phyloP scores from a whole-genome alignment of 2,329 filamentous ascomycete genomes.

The Trichoderma sp. region DNA sequence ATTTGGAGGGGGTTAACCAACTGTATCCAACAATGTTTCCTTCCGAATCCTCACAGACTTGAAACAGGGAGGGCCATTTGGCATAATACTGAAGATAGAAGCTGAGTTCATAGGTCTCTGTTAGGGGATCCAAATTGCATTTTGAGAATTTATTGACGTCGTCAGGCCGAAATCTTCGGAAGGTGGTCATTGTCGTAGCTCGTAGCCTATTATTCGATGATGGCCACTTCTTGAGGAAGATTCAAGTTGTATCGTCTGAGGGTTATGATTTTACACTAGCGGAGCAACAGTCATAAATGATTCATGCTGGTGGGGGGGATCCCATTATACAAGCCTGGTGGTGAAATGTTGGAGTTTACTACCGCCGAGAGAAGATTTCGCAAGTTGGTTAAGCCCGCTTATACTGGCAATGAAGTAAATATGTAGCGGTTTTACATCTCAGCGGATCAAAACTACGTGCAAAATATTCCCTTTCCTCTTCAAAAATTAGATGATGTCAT shows the following conservation, averaged over 20 bases:
- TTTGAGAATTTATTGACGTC: slow-evolving; percentile 89
- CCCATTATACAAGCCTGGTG: background rate
- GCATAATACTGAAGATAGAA: slow-evolving; percentile 97
- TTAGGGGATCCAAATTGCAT: slow-evolving; percentile 92
- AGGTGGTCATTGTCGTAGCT: slow-evolving; percentile 65
- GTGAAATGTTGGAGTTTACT: background rate
- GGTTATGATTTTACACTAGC: background rate
- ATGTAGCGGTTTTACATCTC: background rate
- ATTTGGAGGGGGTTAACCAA: slow-evolving; percentile 44
- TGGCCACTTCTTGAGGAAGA: background rate
- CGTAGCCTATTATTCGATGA: background rate
- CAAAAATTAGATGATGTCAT: background rate
- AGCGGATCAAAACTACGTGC: background rate
- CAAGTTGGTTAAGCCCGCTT: background rate
- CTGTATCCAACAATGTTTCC: slow-evolving; percentile 95
- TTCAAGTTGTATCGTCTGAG: background rate
- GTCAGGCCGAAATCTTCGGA: slow-evolving; percentile 78
- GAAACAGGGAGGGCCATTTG: slow-evolving; percentile 93
- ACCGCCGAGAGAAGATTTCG: background rate
- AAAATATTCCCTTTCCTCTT: background rate
- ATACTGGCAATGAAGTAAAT: background rate
- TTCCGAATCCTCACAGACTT: slow-evolving; percentile 79
- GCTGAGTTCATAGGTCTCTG: slow-evolving; percentile 93
- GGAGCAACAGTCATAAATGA: background rate
- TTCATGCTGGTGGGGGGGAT: background rate